Evolutionary conservation across 441 rosid species (phyloP).

Genomic region (Adansonia grandidieri): DNA sequence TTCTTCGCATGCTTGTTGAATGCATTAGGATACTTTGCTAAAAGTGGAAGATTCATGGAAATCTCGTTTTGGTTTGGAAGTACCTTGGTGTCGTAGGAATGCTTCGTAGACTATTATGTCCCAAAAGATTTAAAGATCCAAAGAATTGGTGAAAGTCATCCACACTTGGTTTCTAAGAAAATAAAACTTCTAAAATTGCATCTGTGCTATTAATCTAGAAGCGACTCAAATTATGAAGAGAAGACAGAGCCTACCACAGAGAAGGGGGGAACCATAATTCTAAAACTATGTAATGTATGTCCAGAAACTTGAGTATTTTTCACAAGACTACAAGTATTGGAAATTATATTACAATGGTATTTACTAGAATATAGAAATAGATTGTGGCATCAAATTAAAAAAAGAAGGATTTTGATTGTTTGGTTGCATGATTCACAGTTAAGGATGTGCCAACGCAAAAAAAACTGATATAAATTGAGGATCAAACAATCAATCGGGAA

Average conservation of each 20-base stretch:
- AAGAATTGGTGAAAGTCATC: not conserved
- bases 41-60: not conserved
- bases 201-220: not conserved
- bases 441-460: not conserved
- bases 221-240: not conserved
- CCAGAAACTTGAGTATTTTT: not conserved
- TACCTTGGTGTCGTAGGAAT: not conserved
- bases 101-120: not conserved
- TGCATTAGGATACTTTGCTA: not conserved
- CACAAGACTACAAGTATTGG: not conserved
- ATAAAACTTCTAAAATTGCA: not conserved
- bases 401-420: not conserved
- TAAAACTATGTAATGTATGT: not conserved
- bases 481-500: not conserved
- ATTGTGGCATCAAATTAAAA: not conserved
- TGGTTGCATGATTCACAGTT: not conserved
- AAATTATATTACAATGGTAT: not conserved
- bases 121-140: not conserved
- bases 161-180: not conserved
- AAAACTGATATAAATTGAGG: not conserved
- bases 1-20: not conserved
- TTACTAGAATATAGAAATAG: not conserved
- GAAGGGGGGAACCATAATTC: not conserved
- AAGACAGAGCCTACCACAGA: not conserved
- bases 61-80: not conserved